phyloP scores from a whole-genome alignment of 2,329 filamentous ascomycete genomes.

The Capronia coronata region DNA sequence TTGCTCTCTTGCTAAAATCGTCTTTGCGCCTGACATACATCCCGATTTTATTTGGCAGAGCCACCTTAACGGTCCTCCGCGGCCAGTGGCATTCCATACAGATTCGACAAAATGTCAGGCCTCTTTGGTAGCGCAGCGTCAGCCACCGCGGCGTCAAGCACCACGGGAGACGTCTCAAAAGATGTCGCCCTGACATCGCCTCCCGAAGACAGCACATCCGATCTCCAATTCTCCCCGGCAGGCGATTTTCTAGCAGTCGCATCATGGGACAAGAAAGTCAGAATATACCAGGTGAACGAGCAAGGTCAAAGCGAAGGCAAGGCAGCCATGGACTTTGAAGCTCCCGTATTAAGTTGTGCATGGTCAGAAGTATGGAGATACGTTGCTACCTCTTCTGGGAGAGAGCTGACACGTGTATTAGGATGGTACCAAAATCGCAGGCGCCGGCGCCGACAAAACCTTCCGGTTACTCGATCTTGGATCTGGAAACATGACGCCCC shows the following conservation, averaged over 20 bases:
- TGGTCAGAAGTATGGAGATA: conserved; percentile 70
- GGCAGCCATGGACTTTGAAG: conserved; percentile 77
- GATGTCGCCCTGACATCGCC: conserved; percentile 73
- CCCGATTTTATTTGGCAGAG: too few species aligned
- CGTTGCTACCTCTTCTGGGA: not conserved
- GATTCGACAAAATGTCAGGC: conserved; percentile 51
- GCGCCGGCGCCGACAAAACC: conserved; percentile 83
- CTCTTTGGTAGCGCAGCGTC: conserved; percentile 51
- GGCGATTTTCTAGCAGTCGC: conserved; percentile 79
- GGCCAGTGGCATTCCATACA: too few species aligned
- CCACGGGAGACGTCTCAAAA: conserved; percentile 82
- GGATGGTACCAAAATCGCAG: conserved; percentile 86
- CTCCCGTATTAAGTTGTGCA: conserved; percentile 73
- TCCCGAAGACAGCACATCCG: conserved; percentile 84
- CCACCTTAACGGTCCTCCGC: not conserved
- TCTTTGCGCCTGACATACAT: too few species aligned
- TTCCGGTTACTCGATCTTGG: conserved; percentile 80
- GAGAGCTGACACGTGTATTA: conserved; percentile 36
- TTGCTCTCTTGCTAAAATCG: too few species aligned
- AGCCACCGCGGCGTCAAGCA: conserved; percentile 55
- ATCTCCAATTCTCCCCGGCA: conserved; percentile 71
- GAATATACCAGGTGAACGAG: conserved; percentile 83
- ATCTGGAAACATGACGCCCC: conserved; percentile 44
- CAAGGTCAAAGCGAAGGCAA: conserved; percentile 77
- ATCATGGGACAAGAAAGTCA: conserved; percentile 97